Evolutionary conservation across 2,329 filamentous ascomycete genomes (phyloP), one percentile per base, ranked within the genome.

Genomic region (Huntiella bhutanensis): DNA sequence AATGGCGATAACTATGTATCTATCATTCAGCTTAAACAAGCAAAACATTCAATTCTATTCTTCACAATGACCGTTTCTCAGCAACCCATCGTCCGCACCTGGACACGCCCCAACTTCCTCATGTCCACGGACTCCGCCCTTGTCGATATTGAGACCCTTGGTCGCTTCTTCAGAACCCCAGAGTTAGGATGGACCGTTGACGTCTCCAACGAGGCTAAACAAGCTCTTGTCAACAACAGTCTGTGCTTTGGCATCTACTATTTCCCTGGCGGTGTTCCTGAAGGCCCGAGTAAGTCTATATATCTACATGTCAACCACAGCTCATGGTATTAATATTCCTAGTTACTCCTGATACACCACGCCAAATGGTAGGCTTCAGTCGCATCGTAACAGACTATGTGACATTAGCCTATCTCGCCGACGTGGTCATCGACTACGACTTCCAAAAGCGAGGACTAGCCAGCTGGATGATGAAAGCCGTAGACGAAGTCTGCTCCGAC

Each of bases 321-420:
- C 48, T 49, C 16, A 16, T 16, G 3, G 3, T 16, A 16, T 16
- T 16, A 16, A 16, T 3, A 16, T 16, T 3, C 16, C 12, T 44
- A 64, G 62, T 51, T 43, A 58, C 60, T 43, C 59, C 60, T 15
- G 42, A 44, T 6, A 52, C 57, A 33, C 56, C 58, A 17, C 55
- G 56, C 22, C 55, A 56, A 28, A 59, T 66, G 55, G 59, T 63
- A 44, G 64, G 64, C 47, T 59, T 66, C 47, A 59, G 62, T 40
- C 62, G 80, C 33, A 58, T 81, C n/a, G 62, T 84, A 43, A 85
- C 80, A 5, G 81, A 85, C 59, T 70, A 72, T 54, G 68, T 75
- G 40, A 80, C 78, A 0, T 74, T 82, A 53, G 75, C 71, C 22
- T 85, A 80, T 49, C 60, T 66, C 46, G 78, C 77, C 17, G 80